Base-by-base conservation (phyloP, 2,329 filamentous ascomycete species). In the Xylaria sp. region DNA sequence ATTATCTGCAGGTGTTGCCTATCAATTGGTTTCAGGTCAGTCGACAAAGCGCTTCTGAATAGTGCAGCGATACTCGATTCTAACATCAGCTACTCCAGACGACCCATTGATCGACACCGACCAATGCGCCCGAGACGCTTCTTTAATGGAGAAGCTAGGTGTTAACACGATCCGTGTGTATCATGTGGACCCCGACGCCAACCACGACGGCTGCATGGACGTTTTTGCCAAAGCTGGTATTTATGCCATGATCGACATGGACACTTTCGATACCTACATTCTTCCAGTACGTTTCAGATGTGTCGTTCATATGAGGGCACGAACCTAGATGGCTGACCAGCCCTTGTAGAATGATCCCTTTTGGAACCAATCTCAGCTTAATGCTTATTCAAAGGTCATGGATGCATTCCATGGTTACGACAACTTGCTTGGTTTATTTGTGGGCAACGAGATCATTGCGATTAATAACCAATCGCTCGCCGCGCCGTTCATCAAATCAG, bases 151-250 rank as follows among this genome's bases (percentile, higher is more conserved):
- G 75, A 86, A 87, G 17, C 81, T 97, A 55, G 92, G 91, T 64
- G 86, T 90, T 73, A 96, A 96, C 75, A 84, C 90, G 29, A 92
- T 96, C 71, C 91, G 93, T 59, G 90, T 95, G 60, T 97, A 97
- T 77, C 92, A 96, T 72, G 91, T 97, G 63, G 89, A 96, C 70
- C 79, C 90, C 1, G 75, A 77, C 2, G 86, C 79, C 31, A 80
- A 94, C 73, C 93, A 97, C 76, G 82, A 85, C 60, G 88, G 83
- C 19, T 97, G 92, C 79, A 96, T 97, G 91, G 82, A 82, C 55
- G 88, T 87, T 1, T 91, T 97, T 73, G 87, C 86, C 11, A 86
- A 92, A 69, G 90, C 87, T 41, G 91, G 91, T 59, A 94, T 97
- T 74, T 96, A 96, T 74, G 77, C 92, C 55, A 88, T 94, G 73